A percentile compares a stretch with the other conserved stretches of the same genome.
Conservation (phyloP, 2,329 filamentous ascomycete species). For the Sclerotinia glacialis region DNA sequence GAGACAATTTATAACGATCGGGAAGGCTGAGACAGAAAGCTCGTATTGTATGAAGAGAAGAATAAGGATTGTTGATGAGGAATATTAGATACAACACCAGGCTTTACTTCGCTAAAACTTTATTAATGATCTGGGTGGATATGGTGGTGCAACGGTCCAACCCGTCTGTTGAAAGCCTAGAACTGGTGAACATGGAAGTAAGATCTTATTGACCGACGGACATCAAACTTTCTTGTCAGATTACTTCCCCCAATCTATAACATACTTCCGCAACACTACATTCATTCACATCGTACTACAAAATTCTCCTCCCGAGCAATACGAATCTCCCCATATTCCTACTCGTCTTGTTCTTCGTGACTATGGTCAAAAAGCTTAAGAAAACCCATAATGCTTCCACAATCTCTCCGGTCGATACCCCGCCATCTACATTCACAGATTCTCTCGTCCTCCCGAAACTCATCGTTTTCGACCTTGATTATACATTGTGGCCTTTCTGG, state of each 20-base stretch:
- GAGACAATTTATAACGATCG: constrained; percentile 9
- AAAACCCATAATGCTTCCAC: constrained; percentile 25
- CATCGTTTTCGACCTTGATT: constrained; percentile 93
- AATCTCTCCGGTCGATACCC: constrained; percentile 23
- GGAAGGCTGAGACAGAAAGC: constrained; percentile 18
- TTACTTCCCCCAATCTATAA: background rate
- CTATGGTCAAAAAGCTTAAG: constrained; percentile 33
- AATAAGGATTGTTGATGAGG: background rate
- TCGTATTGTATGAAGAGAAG: background rate
- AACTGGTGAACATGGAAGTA: background rate
- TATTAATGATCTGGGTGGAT: too few species aligned
- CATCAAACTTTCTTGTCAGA: background rate
- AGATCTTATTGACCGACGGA: background rate
- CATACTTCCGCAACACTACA: background rate
- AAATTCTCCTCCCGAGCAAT: background rate
- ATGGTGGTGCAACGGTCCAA: too few species aligned
- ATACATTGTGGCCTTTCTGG: constrained; percentile 99
- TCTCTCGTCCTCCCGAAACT: constrained; percentile 49
- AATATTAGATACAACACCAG: too few species aligned
- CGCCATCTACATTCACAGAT: constrained; percentile 35
- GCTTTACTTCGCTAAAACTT: constrained; percentile 5
- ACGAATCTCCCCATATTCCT: constrained; percentile 13
- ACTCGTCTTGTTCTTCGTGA: constrained; percentile 18
- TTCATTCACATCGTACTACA: background rate
- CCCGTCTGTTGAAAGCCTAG: too few species aligned